phyloP scores from a whole-genome alignment of 495 filamentous ascomycete species.

The Ascobolus immersus region DNA sequence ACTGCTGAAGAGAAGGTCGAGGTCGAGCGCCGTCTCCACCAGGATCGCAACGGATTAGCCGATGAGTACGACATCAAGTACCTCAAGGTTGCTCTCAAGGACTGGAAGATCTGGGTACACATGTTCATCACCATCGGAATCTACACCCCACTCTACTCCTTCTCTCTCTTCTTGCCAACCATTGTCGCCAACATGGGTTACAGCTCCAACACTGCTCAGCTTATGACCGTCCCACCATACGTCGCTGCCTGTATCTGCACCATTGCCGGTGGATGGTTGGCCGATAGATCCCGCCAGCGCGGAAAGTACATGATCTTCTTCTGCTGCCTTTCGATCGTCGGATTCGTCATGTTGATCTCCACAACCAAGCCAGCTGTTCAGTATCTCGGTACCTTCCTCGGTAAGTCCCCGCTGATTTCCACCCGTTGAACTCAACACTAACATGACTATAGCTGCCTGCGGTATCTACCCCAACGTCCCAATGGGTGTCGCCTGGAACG shows the following conservation, averaged over 20 bases:
- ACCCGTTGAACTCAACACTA: not conserved
- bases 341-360: conserved; percentile 40
- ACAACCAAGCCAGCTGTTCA: conserved; percentile 32
- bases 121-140: conserved; percentile 23
- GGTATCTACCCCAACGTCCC: conserved; percentile 61
- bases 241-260: conserved; percentile 23
- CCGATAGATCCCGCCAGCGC: conserved; percentile 20
- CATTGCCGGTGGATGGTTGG: conserved; percentile 17
- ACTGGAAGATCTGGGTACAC: conserved; percentile 38
- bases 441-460: conserved; percentile 19
- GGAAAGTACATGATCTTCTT: conserved; percentile 22
- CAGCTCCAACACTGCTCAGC: conserved; percentile 23
- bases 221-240: conserved; percentile 28
- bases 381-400: conserved; percentile 51
- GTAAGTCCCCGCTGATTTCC: too few species aligned
- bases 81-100: conserved; percentile 34
- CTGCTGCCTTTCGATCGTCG: conserved; percentile 27
- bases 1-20: conserved; percentile 23
- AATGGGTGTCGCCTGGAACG: conserved; percentile 55
- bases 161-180: conserved; percentile 25
- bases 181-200: conserved; percentile 27
- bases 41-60: conserved; percentile 36
- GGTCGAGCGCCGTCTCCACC: conserved; percentile 24
- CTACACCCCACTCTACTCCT: conserved; percentile 19
- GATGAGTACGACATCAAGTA: conserved; percentile 45